Percentiles rank a stretch among this genome's conserved stretches.
These are phyloP conservation scores for Cladophialophora bantiana DNA, from an alignment of 2,329 filamentous ascomycete genomes.

Conservation along the genomic window DNA sequence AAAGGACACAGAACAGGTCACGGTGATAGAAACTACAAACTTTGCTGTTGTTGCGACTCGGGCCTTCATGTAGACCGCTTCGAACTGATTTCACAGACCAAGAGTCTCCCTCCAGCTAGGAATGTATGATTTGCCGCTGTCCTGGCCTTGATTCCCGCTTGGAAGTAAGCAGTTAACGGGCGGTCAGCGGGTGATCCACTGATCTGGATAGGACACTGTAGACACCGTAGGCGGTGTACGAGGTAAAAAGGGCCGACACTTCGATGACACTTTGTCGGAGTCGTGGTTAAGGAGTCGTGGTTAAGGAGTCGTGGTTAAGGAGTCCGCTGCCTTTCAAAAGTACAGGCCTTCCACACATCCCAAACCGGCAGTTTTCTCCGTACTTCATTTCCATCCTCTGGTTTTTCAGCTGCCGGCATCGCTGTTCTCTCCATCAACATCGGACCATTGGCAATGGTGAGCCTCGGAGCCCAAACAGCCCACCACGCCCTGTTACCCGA, in stretches of 20 bases:
- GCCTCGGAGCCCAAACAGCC: too few species aligned
- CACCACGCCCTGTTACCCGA: neutral
- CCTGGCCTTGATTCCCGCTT: neutral
- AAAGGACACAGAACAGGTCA: constrained; percentile 2
- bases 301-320: too few species aligned
- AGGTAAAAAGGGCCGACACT: too few species aligned
- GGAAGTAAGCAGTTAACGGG: neutral
- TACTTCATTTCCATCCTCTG: neutral
- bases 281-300: too few species aligned
- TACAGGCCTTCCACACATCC: neutral
- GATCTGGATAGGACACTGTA: too few species aligned
- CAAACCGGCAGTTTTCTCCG: neutral
- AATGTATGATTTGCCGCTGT: neutral
- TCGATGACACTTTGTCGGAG: too few species aligned
- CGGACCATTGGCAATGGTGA: too few species aligned
- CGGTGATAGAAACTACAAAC: neutral
- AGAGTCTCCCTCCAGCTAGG: neutral
- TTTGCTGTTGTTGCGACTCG: neutral
- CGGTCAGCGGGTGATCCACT: too few species aligned
- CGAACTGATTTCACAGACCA: neutral
- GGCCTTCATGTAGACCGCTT: neutral
- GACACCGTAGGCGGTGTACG: too few species aligned
- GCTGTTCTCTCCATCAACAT: neutral
- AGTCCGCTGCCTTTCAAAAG: too few species aligned
- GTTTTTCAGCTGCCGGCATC: neutral